These are phyloP conservation scores for Aegilops umbellulata DNA, from an alignment of 176 grass and related monocot genomes.

Conservation along the genomic window DNA sequence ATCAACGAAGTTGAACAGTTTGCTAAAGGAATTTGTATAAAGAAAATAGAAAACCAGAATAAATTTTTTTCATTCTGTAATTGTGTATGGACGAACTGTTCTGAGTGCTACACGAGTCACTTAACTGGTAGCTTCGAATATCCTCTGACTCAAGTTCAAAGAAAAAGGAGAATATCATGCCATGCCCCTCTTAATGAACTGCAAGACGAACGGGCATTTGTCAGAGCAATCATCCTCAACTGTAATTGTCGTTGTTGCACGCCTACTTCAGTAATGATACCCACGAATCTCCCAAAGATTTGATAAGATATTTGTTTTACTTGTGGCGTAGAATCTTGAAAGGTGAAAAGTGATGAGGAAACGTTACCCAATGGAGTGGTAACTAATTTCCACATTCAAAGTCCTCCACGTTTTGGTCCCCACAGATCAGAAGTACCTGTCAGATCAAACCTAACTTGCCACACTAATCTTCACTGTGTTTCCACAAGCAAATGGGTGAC, in stretches of 20 bases:
- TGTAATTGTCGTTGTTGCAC: conserved; percentile 27
- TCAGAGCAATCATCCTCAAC: conserved; percentile 31
- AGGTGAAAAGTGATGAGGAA: conserved; percentile 22
- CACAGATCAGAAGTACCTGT: conserved; percentile 9
- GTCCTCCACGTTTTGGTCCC: conserved; percentile 28
- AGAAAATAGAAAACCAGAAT: too few species aligned
- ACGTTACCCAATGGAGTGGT: conserved; percentile 7
- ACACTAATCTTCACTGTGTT: not conserved
- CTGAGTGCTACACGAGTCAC: not conserved
- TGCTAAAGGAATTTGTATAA: too few species aligned
- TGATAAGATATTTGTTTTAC: conserved; percentile 49
- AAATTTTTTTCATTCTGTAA: too few species aligned
- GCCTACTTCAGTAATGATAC: conserved; percentile 40
- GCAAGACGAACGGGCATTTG: conserved; percentile 3
- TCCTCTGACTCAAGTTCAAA: not conserved
- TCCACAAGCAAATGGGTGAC: not conserved
- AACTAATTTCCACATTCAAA: conserved; percentile 49
- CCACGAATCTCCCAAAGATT: conserved; percentile 36
- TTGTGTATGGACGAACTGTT: too few species aligned
- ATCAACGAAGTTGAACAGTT: too few species aligned
- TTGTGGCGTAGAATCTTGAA: conserved; percentile 27
- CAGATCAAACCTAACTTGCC: conserved; percentile 18
- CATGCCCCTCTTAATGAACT: not conserved
- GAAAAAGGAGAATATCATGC: too few species aligned
- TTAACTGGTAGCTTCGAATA: not conserved